Conservation (phyloP, 306 rosid genomes). For the Cucumis sativus region Cucumber_9930_V3 NC_026660.2:22401001-22401500, state of each 20-base stretch:
- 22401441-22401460: background rate
- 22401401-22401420: slow-evolving; percentile 15
- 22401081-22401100: background rate
- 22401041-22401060: background rate
- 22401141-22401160: background rate
- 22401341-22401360: slow-evolving; percentile 37
- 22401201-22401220: background rate
- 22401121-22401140: background rate
- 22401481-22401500: background rate
- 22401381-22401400: slow-evolving; percentile 56
- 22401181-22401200: background rate
- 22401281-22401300: slow-evolving; percentile 12
- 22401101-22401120: background rate
- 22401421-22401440: background rate
- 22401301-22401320: slow-evolving; percentile 47
- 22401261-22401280: background rate
- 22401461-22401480: background rate
- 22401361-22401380: slow-evolving; percentile 42
- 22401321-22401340: slow-evolving; percentile 29
- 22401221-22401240: background rate
- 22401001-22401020: too few species aligned
- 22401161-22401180: background rate
- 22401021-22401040: too few species aligned
- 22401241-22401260: background rate
- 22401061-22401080: background rate